These are phyloP conservation scores for Schizophyllum commune DNA, from an alignment of 1,284 basidiomycete species.

Conservation along the genomic window DNA sequence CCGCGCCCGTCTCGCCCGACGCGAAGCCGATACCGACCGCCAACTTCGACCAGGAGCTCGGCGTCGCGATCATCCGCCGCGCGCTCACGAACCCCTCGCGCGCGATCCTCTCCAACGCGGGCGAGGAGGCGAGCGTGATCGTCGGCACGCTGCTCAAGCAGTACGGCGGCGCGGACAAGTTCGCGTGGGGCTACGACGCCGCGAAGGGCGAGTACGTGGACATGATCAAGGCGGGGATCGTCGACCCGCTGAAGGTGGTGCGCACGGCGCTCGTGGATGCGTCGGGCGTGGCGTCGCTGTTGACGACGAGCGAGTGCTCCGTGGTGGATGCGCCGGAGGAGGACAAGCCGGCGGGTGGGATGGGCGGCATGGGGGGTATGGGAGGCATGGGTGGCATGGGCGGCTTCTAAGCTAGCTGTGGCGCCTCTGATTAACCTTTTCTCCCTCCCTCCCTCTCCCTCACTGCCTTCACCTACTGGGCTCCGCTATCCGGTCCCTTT, in stretches of 20 bases:
- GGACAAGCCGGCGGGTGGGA: conserved; percentile 47
- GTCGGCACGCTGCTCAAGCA: conserved; percentile 78
- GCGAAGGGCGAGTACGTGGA: conserved; percentile 88
- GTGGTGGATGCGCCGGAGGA: conserved; percentile 91
- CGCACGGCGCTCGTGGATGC: conserved; percentile 89
- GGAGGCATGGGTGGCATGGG: conserved; percentile 27
- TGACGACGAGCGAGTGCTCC: conserved; percentile 92
- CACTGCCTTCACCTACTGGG: no score
- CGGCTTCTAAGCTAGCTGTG: conserved; percentile 15
- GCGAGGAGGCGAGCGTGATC: conserved; percentile 91
- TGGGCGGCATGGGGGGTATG: conserved; percentile 45
- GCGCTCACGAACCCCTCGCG: conserved; percentile 82
- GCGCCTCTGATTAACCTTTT: background rate
- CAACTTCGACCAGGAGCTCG: conserved; percentile 98
- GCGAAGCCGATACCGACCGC: conserved; percentile 62
- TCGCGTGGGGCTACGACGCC: conserved; percentile 89
- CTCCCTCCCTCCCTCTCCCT: background rate
- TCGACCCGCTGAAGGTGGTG: conserved; percentile 92
- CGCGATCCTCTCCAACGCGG: conserved; percentile 91
- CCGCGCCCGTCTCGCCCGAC: conserved; percentile 41
- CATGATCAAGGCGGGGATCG: conserved; percentile 91
- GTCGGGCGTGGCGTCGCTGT: conserved; percentile 77
- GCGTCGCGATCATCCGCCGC: conserved; percentile 88
- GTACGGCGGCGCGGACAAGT: conserved; percentile 62
- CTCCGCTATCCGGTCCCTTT: no score